Evolutionary conservation across 306 rosid genomes (phyloP).

Genomic region (Lithocarpus polystachyus): DNA sequence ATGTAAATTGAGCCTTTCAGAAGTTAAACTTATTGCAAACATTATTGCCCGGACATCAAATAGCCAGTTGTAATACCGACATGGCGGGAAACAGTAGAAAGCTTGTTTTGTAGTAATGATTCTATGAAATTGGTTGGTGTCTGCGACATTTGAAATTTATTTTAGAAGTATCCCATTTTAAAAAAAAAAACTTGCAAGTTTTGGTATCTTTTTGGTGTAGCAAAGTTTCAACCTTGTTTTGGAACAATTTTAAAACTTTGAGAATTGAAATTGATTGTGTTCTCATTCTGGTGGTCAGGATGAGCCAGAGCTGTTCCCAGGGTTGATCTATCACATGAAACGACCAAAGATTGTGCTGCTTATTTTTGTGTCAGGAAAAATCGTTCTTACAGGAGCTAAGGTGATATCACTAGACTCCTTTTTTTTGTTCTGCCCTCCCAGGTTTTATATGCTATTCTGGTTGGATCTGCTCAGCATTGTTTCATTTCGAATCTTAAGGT

Average conservation of each 20-base stretch:
- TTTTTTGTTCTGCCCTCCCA: background rate
- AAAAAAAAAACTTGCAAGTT: no score
- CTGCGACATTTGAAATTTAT: no score
- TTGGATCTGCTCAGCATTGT: background rate
- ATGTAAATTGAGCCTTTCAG: no score
- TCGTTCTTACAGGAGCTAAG: slow-evolving; percentile 97
- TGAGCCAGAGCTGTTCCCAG: slow-evolving; percentile 98
- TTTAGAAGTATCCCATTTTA: no score
- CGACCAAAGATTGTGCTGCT: slow-evolving; percentile 95
- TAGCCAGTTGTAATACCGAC: no score
- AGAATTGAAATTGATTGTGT: background rate
- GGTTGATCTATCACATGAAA: slow-evolving; percentile 91
- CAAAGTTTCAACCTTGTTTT: no score
- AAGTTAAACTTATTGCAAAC: no score
- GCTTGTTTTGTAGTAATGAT: no score
- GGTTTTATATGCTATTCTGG: background rate
- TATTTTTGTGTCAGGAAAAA: slow-evolving; percentile 87
- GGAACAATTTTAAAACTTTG: no score
- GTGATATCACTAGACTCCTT: slow-evolving; percentile 25
- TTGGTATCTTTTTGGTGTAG: background rate
- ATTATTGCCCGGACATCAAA: no score
- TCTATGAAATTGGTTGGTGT: no score
- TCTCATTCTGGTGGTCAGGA: slow-evolving; percentile 42
- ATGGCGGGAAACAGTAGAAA: no score
- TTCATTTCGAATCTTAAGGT: slow-evolving; percentile 41